These are phyloP conservation scores for Aspergillus sclerotioniger DNA, from an alignment of 495 filamentous ascomycete species.

Conservation along the genomic window DNA sequence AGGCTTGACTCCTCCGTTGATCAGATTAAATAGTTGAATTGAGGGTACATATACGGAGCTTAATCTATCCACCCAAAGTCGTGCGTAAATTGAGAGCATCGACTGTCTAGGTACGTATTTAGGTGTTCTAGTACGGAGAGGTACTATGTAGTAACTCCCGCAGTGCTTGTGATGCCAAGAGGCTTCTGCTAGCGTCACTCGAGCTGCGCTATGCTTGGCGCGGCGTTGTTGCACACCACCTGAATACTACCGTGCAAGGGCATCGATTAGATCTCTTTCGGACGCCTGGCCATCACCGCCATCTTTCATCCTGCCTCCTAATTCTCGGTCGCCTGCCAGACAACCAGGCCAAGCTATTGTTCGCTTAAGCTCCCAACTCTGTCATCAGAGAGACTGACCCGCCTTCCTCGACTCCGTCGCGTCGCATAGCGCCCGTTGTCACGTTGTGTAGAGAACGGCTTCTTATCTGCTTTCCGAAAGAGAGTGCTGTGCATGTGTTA, in stretches of 20 bases:
- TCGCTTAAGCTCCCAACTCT: background rate
- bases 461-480: background rate
- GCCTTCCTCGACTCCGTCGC: background rate
- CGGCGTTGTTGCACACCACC: constrained; percentile 2
- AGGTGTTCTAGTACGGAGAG: too few species aligned
- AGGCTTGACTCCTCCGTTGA: too few species aligned
- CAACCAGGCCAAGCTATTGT: background rate
- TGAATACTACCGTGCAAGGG: background rate
- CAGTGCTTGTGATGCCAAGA: too few species aligned
- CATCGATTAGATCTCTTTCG: background rate
- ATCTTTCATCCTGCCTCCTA: background rate
- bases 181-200: background rate
- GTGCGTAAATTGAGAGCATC: too few species aligned
- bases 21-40: too few species aligned
- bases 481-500: background rate
- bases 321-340: background rate
- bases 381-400: background rate
- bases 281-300: background rate
- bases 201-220: constrained; percentile 6
- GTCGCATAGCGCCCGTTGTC: background rate
- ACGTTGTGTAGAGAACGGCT: background rate
- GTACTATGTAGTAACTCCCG: too few species aligned
- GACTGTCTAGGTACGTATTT: too few species aligned
- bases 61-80: too few species aligned
- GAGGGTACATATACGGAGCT: too few species aligned